phyloP scores from a whole-genome alignment of 352 stramenopile species.

The Halophytophthora batemanensis region DNA sequence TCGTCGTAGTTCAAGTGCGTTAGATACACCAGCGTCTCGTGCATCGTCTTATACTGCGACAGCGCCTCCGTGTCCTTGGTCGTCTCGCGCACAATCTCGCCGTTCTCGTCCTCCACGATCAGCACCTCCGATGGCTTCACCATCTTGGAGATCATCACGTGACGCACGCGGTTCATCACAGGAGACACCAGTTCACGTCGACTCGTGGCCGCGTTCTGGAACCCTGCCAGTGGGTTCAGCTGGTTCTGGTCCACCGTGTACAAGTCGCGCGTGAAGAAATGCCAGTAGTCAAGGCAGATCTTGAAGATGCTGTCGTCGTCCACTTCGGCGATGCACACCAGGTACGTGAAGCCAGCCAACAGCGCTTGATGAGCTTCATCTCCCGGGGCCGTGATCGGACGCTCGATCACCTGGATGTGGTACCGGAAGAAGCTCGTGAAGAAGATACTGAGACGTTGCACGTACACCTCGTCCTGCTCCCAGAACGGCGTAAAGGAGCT shows the following conservation, averaged over 20 bases:
- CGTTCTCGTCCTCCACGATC: slow-evolving; percentile 99
- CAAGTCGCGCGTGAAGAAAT: slow-evolving; percentile 95
- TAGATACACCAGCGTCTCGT: slow-evolving; percentile 98
- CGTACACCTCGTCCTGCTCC: slow-evolving; percentile 96
- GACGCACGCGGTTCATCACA: slow-evolving; percentile 94
- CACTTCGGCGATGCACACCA: slow-evolving; percentile 90
- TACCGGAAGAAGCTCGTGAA: slow-evolving; percentile 94
- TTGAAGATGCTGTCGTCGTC: slow-evolving; percentile 97
- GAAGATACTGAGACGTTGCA: slow-evolving; percentile 97
- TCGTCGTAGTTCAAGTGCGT: slow-evolving; percentile 99
- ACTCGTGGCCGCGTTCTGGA: slow-evolving; percentile 48
- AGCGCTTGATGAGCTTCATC: slow-evolving; percentile 91
- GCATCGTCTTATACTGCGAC: slow-evolving; percentile 99
- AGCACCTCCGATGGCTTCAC: slow-evolving; percentile 99
- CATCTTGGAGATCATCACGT: slow-evolving; percentile 99
- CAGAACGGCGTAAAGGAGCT: slow-evolving; percentile 91
- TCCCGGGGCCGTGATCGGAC: slow-evolving; percentile 55
- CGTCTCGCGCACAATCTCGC: slow-evolving; percentile 95
- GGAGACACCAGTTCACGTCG: slow-evolving; percentile 68
- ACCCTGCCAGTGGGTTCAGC: slow-evolving; percentile 51
- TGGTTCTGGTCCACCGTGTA: slow-evolving; percentile 92
- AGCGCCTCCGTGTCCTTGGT: slow-evolving; percentile 99
- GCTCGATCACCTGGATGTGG: slow-evolving; percentile 95
- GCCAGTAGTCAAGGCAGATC: slow-evolving; percentile 98
- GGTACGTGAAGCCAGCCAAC: slow-evolving; percentile 92